Conservation (phyloP, 179 eudicot species). For the Pouteria campechiana region DNA sequence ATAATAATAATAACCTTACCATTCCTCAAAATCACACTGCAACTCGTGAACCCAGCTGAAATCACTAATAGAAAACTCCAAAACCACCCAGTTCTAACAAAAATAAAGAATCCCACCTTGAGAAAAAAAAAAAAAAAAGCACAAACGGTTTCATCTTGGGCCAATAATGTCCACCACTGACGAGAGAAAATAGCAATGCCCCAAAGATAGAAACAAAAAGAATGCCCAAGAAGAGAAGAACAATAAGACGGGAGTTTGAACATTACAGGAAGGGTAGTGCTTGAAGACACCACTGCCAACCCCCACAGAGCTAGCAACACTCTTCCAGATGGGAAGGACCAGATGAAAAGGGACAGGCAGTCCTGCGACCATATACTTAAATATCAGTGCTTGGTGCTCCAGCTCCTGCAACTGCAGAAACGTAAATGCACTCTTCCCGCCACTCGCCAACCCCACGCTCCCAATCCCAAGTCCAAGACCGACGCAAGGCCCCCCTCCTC, state of each 20-base stretch:
- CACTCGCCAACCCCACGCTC: neutral
- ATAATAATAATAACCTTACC: too few species aligned
- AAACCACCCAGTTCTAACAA: too few species aligned
- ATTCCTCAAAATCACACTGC: too few species aligned
- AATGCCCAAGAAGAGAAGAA: too few species aligned
- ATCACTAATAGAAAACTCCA: too few species aligned
- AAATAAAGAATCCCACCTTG: neutral
- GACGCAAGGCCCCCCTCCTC: neutral
- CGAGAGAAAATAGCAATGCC: too few species aligned
- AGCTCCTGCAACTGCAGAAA: slow-evolving; percentile 10
- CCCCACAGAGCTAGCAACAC: slow-evolving; percentile 2
- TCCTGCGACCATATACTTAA: slow-evolving; percentile 9
- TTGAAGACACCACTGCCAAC: neutral
- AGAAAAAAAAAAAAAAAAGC: neutral
- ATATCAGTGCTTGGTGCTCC: slow-evolving; percentile 3
- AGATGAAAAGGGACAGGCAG: slow-evolving; percentile 2
- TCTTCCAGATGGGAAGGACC: slow-evolving; percentile 3
- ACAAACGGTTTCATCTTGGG: too few species aligned
- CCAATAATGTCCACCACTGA: too few species aligned
- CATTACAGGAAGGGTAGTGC: neutral
- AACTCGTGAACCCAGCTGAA: too few species aligned
- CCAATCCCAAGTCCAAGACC: slow-evolving; percentile 3
- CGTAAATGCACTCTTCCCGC: neutral
- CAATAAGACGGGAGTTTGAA: neutral
- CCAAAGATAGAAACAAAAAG: too few species aligned